Conservation (phyloP, 192 early-diverging fungal species). For the Entomortierella beljakovae region DNA sequence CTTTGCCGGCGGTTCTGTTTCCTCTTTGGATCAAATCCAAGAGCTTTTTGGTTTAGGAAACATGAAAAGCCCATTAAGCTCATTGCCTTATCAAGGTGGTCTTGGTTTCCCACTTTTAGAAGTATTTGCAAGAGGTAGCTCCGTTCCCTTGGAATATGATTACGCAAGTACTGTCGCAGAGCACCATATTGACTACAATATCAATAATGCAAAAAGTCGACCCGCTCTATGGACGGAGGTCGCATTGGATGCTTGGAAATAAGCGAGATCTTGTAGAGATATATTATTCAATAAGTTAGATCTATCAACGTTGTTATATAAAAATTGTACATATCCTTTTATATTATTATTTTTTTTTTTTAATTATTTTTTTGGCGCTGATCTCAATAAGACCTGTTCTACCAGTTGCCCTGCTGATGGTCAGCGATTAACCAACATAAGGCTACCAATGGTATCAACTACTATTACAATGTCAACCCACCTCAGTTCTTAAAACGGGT, state of each 20-base stretch:
- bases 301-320: too few relatives aligned
- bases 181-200: not conserved
- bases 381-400: too few relatives aligned
- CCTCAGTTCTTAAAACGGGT: too few relatives aligned
- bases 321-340: too few relatives aligned
- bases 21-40: not conserved
- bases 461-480: too few relatives aligned
- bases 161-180: not conserved
- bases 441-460: too few relatives aligned
- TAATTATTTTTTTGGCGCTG: not conserved
- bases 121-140: not conserved
- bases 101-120: slow-evolving; percentile 10
- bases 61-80: not conserved
- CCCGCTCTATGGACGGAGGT: slow-evolving; percentile 16
- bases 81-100: slow-evolving; percentile 6
- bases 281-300: too few relatives aligned
- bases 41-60: not conserved
- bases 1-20: slow-evolving; percentile 26
- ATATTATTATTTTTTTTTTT: not conserved
- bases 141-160: slow-evolving; percentile 16
- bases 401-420: too few relatives aligned
- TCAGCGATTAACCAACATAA: too few relatives aligned
- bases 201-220: not conserved
- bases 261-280: not conserved
- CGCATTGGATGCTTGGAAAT: slow-evolving; percentile 13